Evolutionary conservation across 768 basidiomycete species (phyloP), one percentile per base, ranked within the genome.

Genomic region (Sporobolomyces roseus): DNA sequence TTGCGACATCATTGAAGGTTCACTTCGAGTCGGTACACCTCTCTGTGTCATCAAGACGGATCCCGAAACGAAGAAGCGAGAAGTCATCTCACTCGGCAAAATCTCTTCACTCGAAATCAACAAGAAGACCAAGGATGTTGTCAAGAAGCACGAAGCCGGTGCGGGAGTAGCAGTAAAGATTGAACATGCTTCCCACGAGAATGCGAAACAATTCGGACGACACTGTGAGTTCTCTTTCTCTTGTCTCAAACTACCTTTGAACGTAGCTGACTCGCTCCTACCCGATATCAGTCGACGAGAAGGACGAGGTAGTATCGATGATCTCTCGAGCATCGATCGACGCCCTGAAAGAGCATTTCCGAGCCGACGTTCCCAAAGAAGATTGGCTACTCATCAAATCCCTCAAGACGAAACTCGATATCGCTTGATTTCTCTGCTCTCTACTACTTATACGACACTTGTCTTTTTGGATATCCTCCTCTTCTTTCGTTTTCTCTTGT

Each of bases 81-180:
- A 93, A 38, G 88, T 92, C 70, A 86, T 97, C 61, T 85, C 88
- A 72, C 85, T 98, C 41, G 96, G 96, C 52, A 94, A 93, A 79
- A 88, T 99, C 69, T 93, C 96, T 1, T 96, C 92, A 6, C 81
- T 98, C 76, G 94, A 99, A 79, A 96, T 97, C 78, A 98, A 99
- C 77, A 93, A 98, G 81, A 96, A 94, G 78, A 79, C 86, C 3
- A 81, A 82, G 61, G 93, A 97, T 29, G 88, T 91, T 32, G 85
- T 98, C 74, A 98, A 96, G 82, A 93, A 91, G 80, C 83, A 87
- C 3, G 92, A 97, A 78, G 87, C 90, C n/a, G 94, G 92, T 75
- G 93, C 84, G 54, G 94, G 96, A 76, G 93, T 97, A 19, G 94
- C 96, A 0, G 90, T 98, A 74, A 99, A 98, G 84, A 97, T 98